These are phyloP conservation scores for Cystobasidium slooffiae DNA, from an alignment of 1,284 basidiomycete genomes.

Conservation along the genomic window DNA sequence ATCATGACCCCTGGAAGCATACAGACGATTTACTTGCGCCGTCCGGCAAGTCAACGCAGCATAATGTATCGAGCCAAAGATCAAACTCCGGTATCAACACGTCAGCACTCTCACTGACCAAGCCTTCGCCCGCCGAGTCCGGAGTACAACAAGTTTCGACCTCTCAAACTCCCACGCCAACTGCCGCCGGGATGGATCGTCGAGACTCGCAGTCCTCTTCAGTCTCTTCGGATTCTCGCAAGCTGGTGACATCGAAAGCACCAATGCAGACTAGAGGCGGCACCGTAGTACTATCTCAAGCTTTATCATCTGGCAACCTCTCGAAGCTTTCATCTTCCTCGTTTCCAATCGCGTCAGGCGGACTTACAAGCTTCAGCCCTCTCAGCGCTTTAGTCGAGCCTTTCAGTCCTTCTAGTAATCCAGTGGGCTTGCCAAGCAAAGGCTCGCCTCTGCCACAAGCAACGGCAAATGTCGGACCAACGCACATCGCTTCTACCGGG, in stretches of 20 bases:
- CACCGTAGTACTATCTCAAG: neutral
- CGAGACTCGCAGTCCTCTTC: conserved; percentile 7
- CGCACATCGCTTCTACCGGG: neutral
- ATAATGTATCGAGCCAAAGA: neutral
- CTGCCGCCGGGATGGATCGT: neutral
- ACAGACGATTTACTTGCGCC: conserved; percentile 23
- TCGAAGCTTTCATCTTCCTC: neutral
- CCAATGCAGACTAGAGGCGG: neutral
- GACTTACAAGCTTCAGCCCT: conserved; percentile 10
- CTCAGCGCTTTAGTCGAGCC: conserved; percentile 51
- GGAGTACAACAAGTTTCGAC: neutral
- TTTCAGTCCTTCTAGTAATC: conserved; percentile 47
- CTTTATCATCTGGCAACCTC: neutral
- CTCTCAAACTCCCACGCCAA: conserved; percentile 5
- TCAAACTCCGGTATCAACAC: neutral
- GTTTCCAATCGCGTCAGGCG: neutral
- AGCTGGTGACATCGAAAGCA: neutral
- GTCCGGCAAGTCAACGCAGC: neutral
- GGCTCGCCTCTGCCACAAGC: neutral
- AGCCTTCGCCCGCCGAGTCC: neutral
- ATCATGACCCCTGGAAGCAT: conserved; percentile 9
- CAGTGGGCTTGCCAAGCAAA: neutral
- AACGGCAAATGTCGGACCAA: neutral
- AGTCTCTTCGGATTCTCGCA: neutral
- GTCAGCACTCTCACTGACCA: neutral